Base-by-base conservation (phyloP, 345 rosid genomes). In the Bruguiera parviflora region DNA sequence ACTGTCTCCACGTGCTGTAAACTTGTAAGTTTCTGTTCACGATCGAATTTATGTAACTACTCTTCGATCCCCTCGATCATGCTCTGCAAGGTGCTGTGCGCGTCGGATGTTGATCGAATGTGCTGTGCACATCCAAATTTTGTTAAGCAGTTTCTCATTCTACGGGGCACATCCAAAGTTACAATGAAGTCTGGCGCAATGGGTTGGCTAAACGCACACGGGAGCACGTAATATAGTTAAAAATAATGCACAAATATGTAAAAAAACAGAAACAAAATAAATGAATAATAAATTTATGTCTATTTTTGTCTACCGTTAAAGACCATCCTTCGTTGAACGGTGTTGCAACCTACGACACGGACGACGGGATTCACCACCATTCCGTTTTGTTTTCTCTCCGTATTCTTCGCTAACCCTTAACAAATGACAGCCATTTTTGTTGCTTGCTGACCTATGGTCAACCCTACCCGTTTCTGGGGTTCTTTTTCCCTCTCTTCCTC, bases 341-440 rank as follows among this genome's bases (percentile, higher is more conserved):
- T 33, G 47, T 20, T 29, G 10, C 22, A 69, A 59, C 64, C 33
- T 28, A 51, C 61, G 62, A 22, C 10, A 56, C 60, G 62, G 39
- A 35, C 46, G 16, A 32, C 3, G 10, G 35, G 43, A 56, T 56
- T 56, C 29, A 56, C 59, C 59, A 56, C 59, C 1, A 19, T 21
- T 65, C 37, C 58, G 60, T 43, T 43, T 19, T 37, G 10, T 11
- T 43, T 43, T 43, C 5, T 43, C 49, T 43, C 49, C 49, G 13
- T 49, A 28, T 69, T 69, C 58, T n/a, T 4, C 72, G 72, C 43
- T 58, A 2, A 68, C n/a, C n/a, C 56, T 60, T 35, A 58, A 39
- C 28, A 57, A 57, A 57, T 10, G 4, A 39, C 55, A 2, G 37
- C 71, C 64, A 58, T 47, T 59, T 67, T 47, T 46, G 29, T 22